phyloP scores from a whole-genome alignment of 495 filamentous ascomycete species.

The Podospora anserina region DNA sequence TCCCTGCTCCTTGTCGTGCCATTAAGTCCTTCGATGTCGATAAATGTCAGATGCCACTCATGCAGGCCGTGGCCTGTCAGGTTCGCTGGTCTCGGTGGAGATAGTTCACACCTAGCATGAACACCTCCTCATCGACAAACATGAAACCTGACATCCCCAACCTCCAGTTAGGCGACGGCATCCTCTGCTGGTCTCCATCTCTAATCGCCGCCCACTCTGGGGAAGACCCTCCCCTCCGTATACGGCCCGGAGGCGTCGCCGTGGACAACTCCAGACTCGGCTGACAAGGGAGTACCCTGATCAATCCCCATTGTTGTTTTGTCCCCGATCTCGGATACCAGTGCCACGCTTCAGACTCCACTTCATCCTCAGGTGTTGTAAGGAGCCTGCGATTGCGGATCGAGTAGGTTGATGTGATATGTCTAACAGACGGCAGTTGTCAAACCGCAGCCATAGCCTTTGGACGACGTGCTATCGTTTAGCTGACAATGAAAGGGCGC shows the following conservation, averaged over 20 bases:
- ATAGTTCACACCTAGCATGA: neutral
- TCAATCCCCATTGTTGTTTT: too few relatives aligned
- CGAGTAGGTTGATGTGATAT: neutral
- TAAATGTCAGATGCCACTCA: neutral
- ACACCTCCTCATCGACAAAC: neutral
- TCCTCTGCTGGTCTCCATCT: too few relatives aligned
- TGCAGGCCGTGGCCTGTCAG: neutral
- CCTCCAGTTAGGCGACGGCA: neutral
- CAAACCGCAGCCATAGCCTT: neutral
- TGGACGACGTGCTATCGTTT: too few relatives aligned
- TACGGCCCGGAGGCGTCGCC: neutral
- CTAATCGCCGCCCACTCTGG: too few relatives aligned
- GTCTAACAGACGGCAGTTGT: neutral
- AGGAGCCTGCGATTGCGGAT: neutral
- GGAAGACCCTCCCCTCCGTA: too few relatives aligned
- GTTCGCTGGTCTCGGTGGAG: neutral
- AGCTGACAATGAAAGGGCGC: neutral
- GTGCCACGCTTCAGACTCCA: neutral
- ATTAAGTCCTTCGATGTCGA: neutral
- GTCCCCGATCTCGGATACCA: too few relatives aligned
- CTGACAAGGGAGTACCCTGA: too few relatives aligned
- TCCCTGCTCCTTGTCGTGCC: neutral
- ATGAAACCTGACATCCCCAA: neutral
- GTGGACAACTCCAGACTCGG: neutral
- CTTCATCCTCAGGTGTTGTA: neutral